phyloP scores from a whole-genome alignment of 495 filamentous ascomycete genomes.

The Bathelium albidoporum region DNA sequence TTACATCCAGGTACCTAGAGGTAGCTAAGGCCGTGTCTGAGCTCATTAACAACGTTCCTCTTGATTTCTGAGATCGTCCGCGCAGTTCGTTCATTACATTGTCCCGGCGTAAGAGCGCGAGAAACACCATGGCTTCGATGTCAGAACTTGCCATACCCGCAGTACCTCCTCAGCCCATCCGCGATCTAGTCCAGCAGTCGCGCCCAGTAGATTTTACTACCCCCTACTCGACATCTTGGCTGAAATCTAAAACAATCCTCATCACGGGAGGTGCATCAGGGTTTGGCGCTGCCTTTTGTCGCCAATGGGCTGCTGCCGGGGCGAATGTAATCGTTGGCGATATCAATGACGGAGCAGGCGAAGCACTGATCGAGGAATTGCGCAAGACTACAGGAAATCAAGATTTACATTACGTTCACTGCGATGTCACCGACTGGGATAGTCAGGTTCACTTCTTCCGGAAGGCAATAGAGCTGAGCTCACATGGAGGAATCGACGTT shows the following conservation, averaged over 20 bases:
- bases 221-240: slow-evolving; percentile 21
- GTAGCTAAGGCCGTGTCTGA: neutral
- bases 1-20: neutral
- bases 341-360: slow-evolving; percentile 23
- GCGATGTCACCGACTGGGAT: slow-evolving; percentile 49
- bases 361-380: slow-evolving; percentile 20
- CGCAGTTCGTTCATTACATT: too few relatives aligned
- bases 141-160: neutral
- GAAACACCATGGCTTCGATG: neutral
- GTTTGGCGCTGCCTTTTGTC: slow-evolving; percentile 28
- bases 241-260: slow-evolving; percentile 34
- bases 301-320: slow-evolving; percentile 22
- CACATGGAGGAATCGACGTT: slow-evolving; percentile 46
- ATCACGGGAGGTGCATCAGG: slow-evolving; percentile 33
- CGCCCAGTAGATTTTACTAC: slow-evolving; percentile 24
- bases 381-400: slow-evolving; percentile 28
- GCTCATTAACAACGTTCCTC: neutral
- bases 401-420: slow-evolving; percentile 42
- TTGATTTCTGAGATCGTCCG: neutral
- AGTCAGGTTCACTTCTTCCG: slow-evolving; percentile 54
- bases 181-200: slow-evolving; percentile 20
- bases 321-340: slow-evolving; percentile 28
- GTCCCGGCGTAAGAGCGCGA: too few relatives aligned
- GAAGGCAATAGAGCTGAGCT: slow-evolving; percentile 39
- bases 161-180: neutral